Evolutionary conservation across 148 eudicot species (phyloP).

Genomic region (Heliamphora exappendiculata): DNA sequence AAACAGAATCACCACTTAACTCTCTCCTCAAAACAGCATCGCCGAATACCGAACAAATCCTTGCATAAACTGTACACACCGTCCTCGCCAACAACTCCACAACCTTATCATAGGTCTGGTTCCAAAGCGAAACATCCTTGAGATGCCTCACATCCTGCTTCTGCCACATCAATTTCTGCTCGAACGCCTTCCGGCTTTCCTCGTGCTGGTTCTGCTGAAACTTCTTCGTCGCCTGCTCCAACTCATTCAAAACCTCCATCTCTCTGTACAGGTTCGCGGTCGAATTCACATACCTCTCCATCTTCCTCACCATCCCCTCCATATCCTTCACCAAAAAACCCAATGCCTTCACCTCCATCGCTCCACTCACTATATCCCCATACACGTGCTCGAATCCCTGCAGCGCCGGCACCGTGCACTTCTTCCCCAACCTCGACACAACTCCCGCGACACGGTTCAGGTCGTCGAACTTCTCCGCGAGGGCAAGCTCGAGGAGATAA

Average conservation of each 20-base stretch:
- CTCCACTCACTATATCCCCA: slow-evolving; percentile 52
- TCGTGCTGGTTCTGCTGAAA: slow-evolving; percentile 51
- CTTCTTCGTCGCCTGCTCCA: slow-evolving; percentile 59
- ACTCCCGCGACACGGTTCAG: slow-evolving; percentile 55
- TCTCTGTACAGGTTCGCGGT: slow-evolving; percentile 59
- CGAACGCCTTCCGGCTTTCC: slow-evolving; percentile 55
- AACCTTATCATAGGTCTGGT: slow-evolving; percentile 73
- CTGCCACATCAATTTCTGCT: slow-evolving; percentile 80
- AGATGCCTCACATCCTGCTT: slow-evolving; percentile 74
- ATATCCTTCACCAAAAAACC: slow-evolving; percentile 77
- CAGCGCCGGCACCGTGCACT: slow-evolving; percentile 56
- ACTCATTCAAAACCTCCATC: slow-evolving; percentile 68
- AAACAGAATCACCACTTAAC: slow-evolving; percentile 1
- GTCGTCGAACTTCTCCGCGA: slow-evolving; percentile 67
- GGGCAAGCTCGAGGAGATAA: slow-evolving; percentile 52
- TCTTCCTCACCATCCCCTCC: slow-evolving; percentile 71
- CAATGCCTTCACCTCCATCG: slow-evolving; percentile 48
- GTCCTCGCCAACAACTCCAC: slow-evolving; percentile 76
- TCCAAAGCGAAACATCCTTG: slow-evolving; percentile 71
- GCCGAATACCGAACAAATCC: slow-evolving; percentile 50
- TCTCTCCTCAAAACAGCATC: slow-evolving; percentile 24
- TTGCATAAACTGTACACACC: slow-evolving; percentile 65
- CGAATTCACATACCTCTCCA: slow-evolving; percentile 65
- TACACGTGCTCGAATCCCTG: slow-evolving; percentile 85
- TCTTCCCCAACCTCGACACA: slow-evolving; percentile 74